Base-by-base conservation (phyloP, 345 rosid genomes). In the Triadica sebifera region DNA sequence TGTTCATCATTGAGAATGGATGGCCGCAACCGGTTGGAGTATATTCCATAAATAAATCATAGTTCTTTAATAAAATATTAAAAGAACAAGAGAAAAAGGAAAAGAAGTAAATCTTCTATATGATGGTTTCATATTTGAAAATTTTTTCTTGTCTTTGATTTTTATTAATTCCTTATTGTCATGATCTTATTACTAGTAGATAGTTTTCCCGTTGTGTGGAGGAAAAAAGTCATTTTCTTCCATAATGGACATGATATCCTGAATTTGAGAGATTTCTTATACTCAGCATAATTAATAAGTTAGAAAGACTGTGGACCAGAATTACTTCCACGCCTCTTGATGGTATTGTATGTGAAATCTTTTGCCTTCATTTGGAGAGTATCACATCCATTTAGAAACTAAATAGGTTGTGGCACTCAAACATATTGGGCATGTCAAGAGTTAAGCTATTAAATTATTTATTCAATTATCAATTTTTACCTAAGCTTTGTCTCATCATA, bases 161-260 rank as follows among this genome's bases (percentile, higher is more conserved):
- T n/a, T n/a, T n/a, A n/a, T n/a, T n/a, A n/a, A n/a, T n/a, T n/a
- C n/a, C n/a, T n/a, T n/a, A n/a, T n/a, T n/a, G n/a, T n/a, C n/a
- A n/a, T n/a, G n/a, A n/a, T n/a, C n/a, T n/a, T n/a, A n/a, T n/a
- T n/a, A n/a, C n/a, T n/a, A n/a, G n/a, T n/a, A n/a, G n/a, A n/a
- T n/a, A n/a, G n/a, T n/a, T n/a, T n/a, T n/a, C n/a, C n/a, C n/a
- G n/a, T n/a, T n/a, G n/a, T n/a, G n/a, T n/a, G n/a, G n/a, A n/a
- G n/a, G n/a, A n/a, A 29, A 25, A 59, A n/a, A 29, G 11, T 38
- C 9, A 24, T 61, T 61, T 4, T 61, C 13, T 12, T 15, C 65
- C 65, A 62, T 62, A 45, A 19, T 34, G 17, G 19, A 61, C n/a
- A 37, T 62, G 67, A 5, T 62, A 62, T 62, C 47, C 29, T 64